These are phyloP conservation scores for Sphaerobolus stellatus DNA, from an alignment of 1,284 basidiomycete species.

Conservation along the genomic window DNA sequence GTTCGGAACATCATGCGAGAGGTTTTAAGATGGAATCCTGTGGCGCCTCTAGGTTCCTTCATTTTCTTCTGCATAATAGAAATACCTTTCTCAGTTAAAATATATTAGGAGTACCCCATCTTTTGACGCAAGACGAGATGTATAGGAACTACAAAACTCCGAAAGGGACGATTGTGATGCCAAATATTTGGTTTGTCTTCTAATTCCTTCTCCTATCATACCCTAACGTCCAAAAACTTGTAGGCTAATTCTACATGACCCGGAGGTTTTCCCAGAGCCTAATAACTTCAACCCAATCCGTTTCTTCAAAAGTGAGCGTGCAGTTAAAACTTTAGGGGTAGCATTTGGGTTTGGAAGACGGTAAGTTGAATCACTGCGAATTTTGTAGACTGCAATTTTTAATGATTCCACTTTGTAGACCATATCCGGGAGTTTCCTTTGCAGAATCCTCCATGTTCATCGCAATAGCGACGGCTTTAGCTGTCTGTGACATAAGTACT, in stretches of 20 bases:
- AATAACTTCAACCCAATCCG: neutral
- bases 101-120: too few relatives aligned
- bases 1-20: neutral
- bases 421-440: neutral
- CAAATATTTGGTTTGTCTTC: too few relatives aligned
- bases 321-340: neutral
- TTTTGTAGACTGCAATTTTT: neutral
- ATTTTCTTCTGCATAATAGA: neutral
- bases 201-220: too few relatives aligned
- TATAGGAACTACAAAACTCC: too few relatives aligned
- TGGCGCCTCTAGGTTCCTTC: neutral
- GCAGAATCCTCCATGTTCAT: neutral
- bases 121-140: too few relatives aligned
- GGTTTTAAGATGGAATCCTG: neutral
- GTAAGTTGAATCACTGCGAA: neutral
- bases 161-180: too few relatives aligned
- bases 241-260: neutral
- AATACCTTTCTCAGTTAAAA: too few relatives aligned
- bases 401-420: neutral
- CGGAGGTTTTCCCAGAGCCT: neutral
- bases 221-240: too few relatives aligned
- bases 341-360: neutral
- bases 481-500: neutral
- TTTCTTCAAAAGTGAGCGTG: neutral
- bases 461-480: neutral